Conservation (phyloP, 495 filamentous ascomycete genomes). For the Hyaloscypha bicolor region DNA sequence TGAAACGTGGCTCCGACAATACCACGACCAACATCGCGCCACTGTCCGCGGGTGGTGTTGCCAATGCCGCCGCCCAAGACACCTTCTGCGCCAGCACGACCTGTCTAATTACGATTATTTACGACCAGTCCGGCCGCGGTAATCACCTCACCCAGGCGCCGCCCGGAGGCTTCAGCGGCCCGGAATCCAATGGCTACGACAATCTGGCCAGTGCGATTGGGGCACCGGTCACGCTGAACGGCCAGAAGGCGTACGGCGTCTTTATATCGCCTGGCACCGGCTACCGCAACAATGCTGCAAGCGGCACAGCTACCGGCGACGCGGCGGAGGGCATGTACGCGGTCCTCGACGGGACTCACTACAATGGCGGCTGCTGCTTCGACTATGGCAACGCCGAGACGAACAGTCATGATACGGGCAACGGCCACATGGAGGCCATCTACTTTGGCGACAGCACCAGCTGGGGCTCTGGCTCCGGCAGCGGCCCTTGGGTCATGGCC, state of each 20-base stretch:
- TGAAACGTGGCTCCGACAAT: conserved; percentile 52
- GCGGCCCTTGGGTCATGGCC: conserved; percentile 62
- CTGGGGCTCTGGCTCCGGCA: conserved; percentile 56
- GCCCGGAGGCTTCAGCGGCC: conserved; percentile 52
- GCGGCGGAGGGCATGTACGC: conserved; percentile 60
- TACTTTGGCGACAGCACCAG: conserved; percentile 53
- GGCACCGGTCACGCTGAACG: conserved; percentile 60
- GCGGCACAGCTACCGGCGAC: conserved; percentile 54
- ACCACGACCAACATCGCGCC: conserved; percentile 49
- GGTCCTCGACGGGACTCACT: conserved; percentile 61
- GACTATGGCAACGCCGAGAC: conserved; percentile 65
- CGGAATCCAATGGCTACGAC: conserved; percentile 56
- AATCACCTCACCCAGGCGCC: conserved; percentile 62
- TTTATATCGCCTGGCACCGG: conserved; percentile 58
- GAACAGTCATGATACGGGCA: conserved; percentile 54
- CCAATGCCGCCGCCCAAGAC: conserved; percentile 58
- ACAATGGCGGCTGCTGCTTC: conserved; percentile 60
- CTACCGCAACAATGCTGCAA: conserved; percentile 54
- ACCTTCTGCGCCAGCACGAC: conserved; percentile 58
- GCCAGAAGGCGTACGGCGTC: conserved; percentile 60
- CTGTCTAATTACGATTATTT: conserved; percentile 60
- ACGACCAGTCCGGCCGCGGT: conserved; percentile 59
- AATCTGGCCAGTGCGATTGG: conserved; percentile 56
- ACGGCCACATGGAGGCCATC: conserved; percentile 64
- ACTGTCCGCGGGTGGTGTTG: conserved; percentile 52